Evolutionary conservation across 1,284 basidiomycete genomes (phyloP), one percentile per base, ranked within the genome.

Genomic region (Tylopilus orsonianus): DNA sequence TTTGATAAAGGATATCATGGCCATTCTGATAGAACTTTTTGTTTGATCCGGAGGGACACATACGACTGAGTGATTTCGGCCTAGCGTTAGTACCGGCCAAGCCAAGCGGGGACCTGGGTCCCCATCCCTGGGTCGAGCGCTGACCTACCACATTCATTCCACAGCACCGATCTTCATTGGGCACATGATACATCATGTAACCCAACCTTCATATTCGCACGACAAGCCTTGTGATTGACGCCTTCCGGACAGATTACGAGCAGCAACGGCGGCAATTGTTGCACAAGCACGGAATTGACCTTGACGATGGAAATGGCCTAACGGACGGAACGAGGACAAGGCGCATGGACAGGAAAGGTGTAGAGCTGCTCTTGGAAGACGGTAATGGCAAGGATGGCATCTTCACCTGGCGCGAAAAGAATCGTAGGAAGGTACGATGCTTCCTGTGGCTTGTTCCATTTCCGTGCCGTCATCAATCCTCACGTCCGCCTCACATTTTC

Each of bases 61-160:
- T 99, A 70, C 90, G 87, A 70, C 81, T 98, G 49, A 92, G 90
- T 62, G 96, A 98, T 71, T 97, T 98, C 68, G 95, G 96, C 22
- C 77, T 98, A 54, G 95, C 93, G 78, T 96, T 70, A 72, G 87
- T 82, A 44, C 52, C 49, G 38, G 48, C 42, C 20, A 45, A 37
- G 44, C 55, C 34, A 38, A 44, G 37, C 48, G 64, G 62, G 64
- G 60, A 64, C 48, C 52, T 54, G 43, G 57, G 18, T 39, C 57
- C 56, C 48, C 47, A 29, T 39, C 35, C 24, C 41, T 45, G 41
- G 52, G 5, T 36, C 37, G 7, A 41, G 48, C 45, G 45, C 67
- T 69, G 39, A 69, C 51, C 36, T 52, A 9, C 43, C 38, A 40
- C 45, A 19, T 24, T 59, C 45, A 19, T 24, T 59, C 49, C 34